Evolutionary conservation across 2,329 filamentous ascomycete genomes (phyloP).

Genomic region (Hypoxylon sp.): DNA sequence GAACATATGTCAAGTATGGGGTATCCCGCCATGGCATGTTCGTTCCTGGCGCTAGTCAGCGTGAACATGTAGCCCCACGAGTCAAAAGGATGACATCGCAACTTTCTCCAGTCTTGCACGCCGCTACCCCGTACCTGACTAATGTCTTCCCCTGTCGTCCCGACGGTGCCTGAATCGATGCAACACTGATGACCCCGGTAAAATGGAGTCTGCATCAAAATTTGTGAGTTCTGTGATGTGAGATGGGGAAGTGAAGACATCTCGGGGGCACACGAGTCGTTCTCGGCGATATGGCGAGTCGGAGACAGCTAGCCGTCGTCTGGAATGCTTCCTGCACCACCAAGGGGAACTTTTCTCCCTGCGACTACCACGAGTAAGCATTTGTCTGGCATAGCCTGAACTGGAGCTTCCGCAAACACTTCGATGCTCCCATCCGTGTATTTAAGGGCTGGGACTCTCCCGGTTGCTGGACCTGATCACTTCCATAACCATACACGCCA

Average conservation of each 20-base stretch:
- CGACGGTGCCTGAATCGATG: constrained; percentile 9
- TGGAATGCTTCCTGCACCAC: constrained; percentile 31
- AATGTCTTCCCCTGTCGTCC: constrained; percentile 13
- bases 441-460: constrained; percentile 16
- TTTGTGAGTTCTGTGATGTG: not conserved
- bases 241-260: not conserved
- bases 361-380: constrained; percentile 2
- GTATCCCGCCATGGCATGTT: not conserved
- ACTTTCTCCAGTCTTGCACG: not conserved
- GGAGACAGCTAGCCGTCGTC: constrained; percentile 14
- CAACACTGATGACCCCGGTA: not conserved
- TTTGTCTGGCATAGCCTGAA: constrained; percentile 5
- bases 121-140: constrained; percentile 8
- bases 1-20: not conserved
- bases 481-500: constrained; percentile 2
- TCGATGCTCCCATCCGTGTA: constrained; percentile 19
- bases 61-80: constrained; percentile 1
- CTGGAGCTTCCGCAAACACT: constrained; percentile 3
- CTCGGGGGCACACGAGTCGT: not conserved
- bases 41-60: constrained; percentile 4
- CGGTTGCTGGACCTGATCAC: not conserved
- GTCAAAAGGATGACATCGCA: constrained; percentile 1
- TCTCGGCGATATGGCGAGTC: constrained; percentile 3
- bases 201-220: not conserved
- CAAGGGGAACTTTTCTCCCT: constrained; percentile 4